Percentiles rank a stretch among this genome's conserved stretches.
These are phyloP conservation scores for Aschersonia sp. DNA, from an alignment of 2,329 filamentous ascomycete genomes.

Conservation along the genomic window DNA sequence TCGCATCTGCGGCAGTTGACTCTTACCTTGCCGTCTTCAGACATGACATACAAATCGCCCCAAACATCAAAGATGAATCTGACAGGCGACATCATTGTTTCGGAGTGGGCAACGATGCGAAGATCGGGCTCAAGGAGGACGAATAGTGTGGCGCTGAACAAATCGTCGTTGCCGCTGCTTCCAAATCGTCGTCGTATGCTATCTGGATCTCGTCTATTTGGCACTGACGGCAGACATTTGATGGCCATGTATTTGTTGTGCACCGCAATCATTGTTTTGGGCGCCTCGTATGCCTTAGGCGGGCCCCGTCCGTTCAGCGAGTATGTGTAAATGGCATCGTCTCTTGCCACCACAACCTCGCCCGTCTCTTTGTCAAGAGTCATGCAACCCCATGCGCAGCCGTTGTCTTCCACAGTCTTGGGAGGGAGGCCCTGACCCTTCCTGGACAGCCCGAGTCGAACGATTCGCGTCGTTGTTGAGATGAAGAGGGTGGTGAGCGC, in stretches of 20 bases:
- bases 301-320: conserved; percentile 71
- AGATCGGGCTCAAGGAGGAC: conserved; percentile 84
- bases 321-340: conserved; percentile 95
- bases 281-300: conserved; percentile 80
- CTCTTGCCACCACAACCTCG: conserved; percentile 80
- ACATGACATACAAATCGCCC: conserved; percentile 84
- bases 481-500: conserved; percentile 71
- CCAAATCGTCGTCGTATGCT: conserved; percentile 59
- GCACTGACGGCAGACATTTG: conserved; percentile 55
- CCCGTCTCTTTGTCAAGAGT: conserved; percentile 65
- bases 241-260: conserved; percentile 80
- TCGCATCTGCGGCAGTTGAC: not conserved
- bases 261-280: conserved; percentile 67
- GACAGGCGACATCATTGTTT: conserved; percentile 68
- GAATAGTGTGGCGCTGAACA: conserved; percentile 80
- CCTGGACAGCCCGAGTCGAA: conserved; percentile 76
- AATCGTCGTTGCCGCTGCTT: conserved; percentile 50
- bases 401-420: conserved; percentile 74
- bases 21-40: conserved; percentile 75
- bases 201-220: conserved; percentile 41
- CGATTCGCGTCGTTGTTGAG: conserved; percentile 74
- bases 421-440: conserved; percentile 81
- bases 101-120: conserved; percentile 78
- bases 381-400: conserved; percentile 93
- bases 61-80: conserved; percentile 73